Conservation (phyloP, 768 basidiomycete genomes). For the Mycena epipterygia region DNA sequence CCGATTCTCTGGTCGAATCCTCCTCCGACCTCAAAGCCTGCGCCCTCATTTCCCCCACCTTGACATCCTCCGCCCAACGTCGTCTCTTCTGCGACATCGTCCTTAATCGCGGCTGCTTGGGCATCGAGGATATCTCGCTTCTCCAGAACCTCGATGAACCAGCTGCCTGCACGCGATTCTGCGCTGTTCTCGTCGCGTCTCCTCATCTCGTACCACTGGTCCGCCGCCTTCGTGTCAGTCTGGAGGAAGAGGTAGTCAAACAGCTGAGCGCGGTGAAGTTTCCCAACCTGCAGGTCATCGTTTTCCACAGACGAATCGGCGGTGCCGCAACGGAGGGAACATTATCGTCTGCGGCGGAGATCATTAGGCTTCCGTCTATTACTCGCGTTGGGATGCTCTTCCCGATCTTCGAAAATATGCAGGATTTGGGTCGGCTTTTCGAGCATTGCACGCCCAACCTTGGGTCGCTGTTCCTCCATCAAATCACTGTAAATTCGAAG, state of each 20-base stretch:
- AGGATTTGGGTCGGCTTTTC: too few relatives aligned
- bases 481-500: too few relatives aligned
- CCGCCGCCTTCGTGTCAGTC: not conserved
- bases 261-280: not conserved
- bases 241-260: not conserved
- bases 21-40: not conserved
- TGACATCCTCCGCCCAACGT: not conserved
- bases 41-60: not conserved
- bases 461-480: too few relatives aligned
- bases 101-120: not conserved
- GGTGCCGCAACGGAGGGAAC: too few relatives aligned
- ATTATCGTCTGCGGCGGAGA: too few relatives aligned
- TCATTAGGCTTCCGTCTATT: too few relatives aligned
- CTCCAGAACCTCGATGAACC: not conserved
- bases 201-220: not conserved
- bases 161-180: not conserved
- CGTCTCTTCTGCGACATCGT: not conserved
- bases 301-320: not conserved
- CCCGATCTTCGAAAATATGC: too few relatives aligned
- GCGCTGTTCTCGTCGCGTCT: not conserved
- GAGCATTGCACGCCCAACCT: too few relatives aligned
- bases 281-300: not conserved
- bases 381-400: too few relatives aligned
- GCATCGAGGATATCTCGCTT: not conserved
- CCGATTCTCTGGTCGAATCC: not conserved